These are phyloP conservation scores for Fraxinus sp. DNA, from an alignment of 305 asterid genomes.

Conservation along the genomic window DNA sequence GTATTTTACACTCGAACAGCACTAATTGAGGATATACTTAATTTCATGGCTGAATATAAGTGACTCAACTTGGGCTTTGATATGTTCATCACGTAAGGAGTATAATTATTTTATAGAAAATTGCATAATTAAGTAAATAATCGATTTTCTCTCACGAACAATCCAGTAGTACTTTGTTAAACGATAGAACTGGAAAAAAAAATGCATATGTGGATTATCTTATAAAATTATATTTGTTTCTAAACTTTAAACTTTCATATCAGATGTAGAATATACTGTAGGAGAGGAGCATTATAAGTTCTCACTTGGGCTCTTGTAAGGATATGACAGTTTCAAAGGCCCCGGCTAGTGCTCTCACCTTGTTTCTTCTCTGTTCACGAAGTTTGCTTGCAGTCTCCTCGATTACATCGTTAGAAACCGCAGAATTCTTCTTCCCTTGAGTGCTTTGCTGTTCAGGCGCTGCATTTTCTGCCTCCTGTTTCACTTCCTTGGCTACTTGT, in stretches of 20 bases:
- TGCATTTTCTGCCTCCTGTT: conserved; percentile 16
- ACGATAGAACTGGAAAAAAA: conserved; percentile 14
- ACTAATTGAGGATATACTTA: not conserved
- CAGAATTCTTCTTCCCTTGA: conserved; percentile 45
- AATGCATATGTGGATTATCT: not conserved
- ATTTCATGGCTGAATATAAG: too few species aligned
- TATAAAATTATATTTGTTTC: conserved; percentile 11
- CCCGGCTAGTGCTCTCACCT: conserved; percentile 77
- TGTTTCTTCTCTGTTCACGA: conserved; percentile 61
- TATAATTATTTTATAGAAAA: too few species aligned
- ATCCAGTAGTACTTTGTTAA: conserved; percentile 15
- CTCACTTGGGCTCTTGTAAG: conserved; percentile 45
- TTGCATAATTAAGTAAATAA: not conserved
- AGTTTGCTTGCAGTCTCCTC: conserved; percentile 76
- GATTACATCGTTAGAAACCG: conserved; percentile 56
- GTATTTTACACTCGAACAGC: not conserved
- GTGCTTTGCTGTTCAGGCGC: conserved; percentile 26
- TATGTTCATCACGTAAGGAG: too few species aligned
- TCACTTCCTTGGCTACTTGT: conserved; percentile 13
- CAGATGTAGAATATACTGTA: not conserved
- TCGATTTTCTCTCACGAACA: conserved; percentile 8
- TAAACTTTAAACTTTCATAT: conserved; percentile 7
- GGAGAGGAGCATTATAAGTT: not conserved
- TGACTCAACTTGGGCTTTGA: too few species aligned
- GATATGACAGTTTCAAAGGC: conserved; percentile 73